These are phyloP conservation scores for Erythrobasidium hasegawianum DNA, from an alignment of 1,284 basidiomycete species.

Conservation along the genomic window DNA sequence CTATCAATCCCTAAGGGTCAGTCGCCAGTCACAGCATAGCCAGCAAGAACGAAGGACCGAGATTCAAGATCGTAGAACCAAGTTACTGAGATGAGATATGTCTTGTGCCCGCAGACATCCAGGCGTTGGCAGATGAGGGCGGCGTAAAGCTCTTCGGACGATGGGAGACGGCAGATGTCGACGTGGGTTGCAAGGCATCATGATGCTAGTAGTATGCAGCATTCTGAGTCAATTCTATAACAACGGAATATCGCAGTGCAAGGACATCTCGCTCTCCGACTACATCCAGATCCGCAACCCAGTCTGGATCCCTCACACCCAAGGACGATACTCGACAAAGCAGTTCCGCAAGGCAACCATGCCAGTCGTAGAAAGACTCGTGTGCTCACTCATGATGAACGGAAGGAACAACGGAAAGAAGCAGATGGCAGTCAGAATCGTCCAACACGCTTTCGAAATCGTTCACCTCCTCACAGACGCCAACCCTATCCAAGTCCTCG, in stretches of 20 bases:
- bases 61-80: too few species aligned
- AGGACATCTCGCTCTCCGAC: conserved; percentile 97
- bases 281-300: conserved; percentile 99
- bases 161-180: conserved; percentile 84
- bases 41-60: too few species aligned
- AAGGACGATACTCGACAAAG: conserved; percentile 98
- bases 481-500: conserved; percentile 91
- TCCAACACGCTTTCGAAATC: conserved; percentile 99
- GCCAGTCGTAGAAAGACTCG: conserved; percentile 99
- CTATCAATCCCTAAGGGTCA: too few species aligned
- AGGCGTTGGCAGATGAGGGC: conserved; percentile 40
- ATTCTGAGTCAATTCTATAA: too few species aligned
- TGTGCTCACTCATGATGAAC: conserved; percentile 99
- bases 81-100: too few species aligned
- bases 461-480: conserved; percentile 99
- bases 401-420: conserved; percentile 99
- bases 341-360: conserved; percentile 99
- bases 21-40: too few species aligned
- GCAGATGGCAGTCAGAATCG: conserved; percentile 97
- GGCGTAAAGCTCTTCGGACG: conserved; percentile 88
- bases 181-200: conserved; percentile 24
- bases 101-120: conserved; percentile 5
- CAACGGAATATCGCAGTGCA: conserved; percentile 84
- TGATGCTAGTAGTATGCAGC: not conserved
- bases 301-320: conserved; percentile 76